Percentiles rank a stretch among this genome's conserved stretches.
Conservation (phyloP, 2,329 filamentous ascomycete genomes). For the Alternaria novae-zelandiae region DNA sequence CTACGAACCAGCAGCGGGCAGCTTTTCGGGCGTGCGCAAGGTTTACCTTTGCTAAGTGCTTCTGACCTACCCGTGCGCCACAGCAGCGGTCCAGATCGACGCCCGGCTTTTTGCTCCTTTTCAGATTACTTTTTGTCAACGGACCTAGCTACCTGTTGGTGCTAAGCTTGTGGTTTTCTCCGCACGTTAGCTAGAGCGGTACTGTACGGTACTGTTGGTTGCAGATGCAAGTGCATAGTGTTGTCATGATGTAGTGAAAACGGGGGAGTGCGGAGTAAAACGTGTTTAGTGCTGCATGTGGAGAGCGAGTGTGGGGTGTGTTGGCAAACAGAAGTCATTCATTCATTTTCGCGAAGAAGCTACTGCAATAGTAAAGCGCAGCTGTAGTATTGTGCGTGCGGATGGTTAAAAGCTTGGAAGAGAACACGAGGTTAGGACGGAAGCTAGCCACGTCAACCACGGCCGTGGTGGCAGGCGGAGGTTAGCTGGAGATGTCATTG, state of each 20-base stretch:
- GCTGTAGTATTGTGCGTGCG: neutral
- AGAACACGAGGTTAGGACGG: conserved; percentile 4
- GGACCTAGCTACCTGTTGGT: too few species aligned
- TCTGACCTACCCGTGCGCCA: neutral
- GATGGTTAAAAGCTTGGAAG: neutral
- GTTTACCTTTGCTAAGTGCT: too few species aligned
- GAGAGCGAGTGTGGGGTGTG: conserved; percentile 1
- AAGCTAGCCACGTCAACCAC: conserved; percentile 28
- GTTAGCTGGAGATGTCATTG: neutral
- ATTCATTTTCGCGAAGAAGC: neutral
- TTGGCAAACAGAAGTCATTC: neutral
- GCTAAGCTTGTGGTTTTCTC: neutral
- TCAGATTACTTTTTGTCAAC: neutral
- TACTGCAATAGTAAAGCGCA: neutral
- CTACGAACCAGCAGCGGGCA: neutral
- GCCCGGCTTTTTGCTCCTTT: neutral
- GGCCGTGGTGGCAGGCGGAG: conserved; percentile 3
- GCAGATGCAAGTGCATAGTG: neutral
- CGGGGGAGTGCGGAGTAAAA: neutral
- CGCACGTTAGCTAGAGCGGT: neutral
- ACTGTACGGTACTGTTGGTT: neutral
- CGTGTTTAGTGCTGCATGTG: neutral
- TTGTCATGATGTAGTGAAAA: neutral
- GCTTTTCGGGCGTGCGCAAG: neutral
- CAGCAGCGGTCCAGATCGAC: neutral